These are phyloP conservation scores for Carallia brachiata DNA, from an alignment of 345 rosid species.

Conservation along the genomic window DNA sequence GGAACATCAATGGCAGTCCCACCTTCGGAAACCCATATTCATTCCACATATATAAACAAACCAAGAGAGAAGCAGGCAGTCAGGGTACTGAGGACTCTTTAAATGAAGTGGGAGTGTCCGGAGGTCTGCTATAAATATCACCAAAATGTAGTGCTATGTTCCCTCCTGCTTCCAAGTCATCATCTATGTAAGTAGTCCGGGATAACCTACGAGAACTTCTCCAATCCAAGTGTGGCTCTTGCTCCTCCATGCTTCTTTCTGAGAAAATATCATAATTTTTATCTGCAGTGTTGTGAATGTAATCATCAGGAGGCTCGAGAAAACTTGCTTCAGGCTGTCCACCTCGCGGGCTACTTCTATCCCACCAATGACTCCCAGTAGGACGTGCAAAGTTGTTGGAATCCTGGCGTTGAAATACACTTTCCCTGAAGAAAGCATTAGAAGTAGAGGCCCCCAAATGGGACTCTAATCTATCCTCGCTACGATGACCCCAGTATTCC, in stretches of 20 bases:
- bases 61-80: not conserved
- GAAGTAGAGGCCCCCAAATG: slow-evolving; percentile 75
- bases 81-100: slow-evolving; percentile 27
- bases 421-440: slow-evolving; percentile 60
- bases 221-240: slow-evolving; percentile 43
- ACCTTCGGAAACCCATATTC: slow-evolving; percentile 35
- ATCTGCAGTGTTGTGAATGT: slow-evolving; percentile 26
- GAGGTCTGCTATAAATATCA: slow-evolving; percentile 70
- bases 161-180: slow-evolving; percentile 57
- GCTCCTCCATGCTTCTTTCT: slow-evolving; percentile 49
- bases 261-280: slow-evolving; percentile 32
- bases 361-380: slow-evolving; percentile 78
- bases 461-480: slow-evolving; percentile 38
- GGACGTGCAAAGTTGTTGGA: slow-evolving; percentile 32
- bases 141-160: slow-evolving; percentile 69
- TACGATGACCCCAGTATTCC: slow-evolving; percentile 33
- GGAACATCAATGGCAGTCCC: slow-evolving; percentile 7
- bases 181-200: slow-evolving; percentile 37
- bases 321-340: slow-evolving; percentile 34
- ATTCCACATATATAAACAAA: slow-evolving; percentile 16
- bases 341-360: slow-evolving; percentile 38
- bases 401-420: slow-evolving; percentile 60
- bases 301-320: slow-evolving; percentile 81
- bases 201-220: slow-evolving; percentile 36
- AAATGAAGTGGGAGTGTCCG: slow-evolving; percentile 39